Evolutionary conservation across 768 basidiomycete genomes (phyloP), one percentile per base, ranked within the genome.

Genomic region (Lepiota brunneoincarnata): DNA sequence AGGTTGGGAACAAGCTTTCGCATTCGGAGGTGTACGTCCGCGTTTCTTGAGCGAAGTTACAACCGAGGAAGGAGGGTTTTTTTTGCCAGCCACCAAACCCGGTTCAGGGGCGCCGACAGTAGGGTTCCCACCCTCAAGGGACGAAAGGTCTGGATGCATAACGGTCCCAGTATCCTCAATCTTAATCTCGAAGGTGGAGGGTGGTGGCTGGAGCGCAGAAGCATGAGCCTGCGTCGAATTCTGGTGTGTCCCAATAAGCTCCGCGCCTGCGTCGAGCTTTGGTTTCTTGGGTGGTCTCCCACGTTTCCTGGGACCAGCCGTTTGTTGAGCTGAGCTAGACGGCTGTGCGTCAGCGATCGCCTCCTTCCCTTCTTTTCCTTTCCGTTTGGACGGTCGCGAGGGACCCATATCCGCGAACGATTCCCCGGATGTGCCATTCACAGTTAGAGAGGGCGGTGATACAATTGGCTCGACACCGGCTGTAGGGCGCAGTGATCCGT

Each of bases 291-390:
- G 35, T 46, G 35, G 44, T 15, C 44, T 36, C 46, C 52, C 35
- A 0, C 52, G 52, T 2, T 24, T 36, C 23, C 46, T 54, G 36
- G 20, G 31, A 9, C 7, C 31, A 31, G 31, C 7, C 7, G 3
- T 31, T 31, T 9, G 31, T 9, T 31, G 31, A 10, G 31, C 11
- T 31, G 7, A 3, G 7, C 31, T 31, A 31, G 31, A 31, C 11
- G 31, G 7, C 7, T 31, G 31, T 31, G 6, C 31, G 7, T 31
- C 26, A 23, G 20, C 17, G 21, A 41, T n/a, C 11, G 50, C 28
- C 31, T 41, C 24, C 6, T 51, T 40, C 28, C 35, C 42, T 18
- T 35, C 41, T 21, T 51, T 51, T 18, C 50, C 50, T 34, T 51
- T 51, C 7, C 49, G 28, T 21, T 51, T 51, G 21, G 42, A 28